Evolutionary conservation across 106 monocot species (phyloP).

Genomic region (Dendrobium nobile): DNA sequence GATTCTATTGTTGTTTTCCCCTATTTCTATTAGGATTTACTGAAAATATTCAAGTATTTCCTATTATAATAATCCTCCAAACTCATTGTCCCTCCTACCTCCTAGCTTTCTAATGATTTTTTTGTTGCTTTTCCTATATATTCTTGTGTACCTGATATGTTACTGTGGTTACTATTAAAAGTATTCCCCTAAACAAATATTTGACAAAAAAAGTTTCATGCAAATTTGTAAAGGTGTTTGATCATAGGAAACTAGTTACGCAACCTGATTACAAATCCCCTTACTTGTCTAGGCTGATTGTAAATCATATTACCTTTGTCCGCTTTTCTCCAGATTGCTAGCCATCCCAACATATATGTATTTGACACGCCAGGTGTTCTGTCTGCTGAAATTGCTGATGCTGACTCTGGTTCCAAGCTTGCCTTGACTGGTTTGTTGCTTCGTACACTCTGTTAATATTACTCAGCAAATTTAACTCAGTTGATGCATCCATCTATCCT

Average conservation of each 20-base stretch:
- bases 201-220: background rate
- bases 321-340: constrained; percentile 53
- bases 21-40: no score
- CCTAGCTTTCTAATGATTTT: background rate
- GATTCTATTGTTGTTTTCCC: no score
- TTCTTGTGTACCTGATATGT: background rate
- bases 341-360: constrained; percentile 86
- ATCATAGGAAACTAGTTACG: background rate
- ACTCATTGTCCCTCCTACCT: background rate
- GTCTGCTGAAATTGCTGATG: constrained; percentile 32
- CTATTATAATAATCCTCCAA: background rate
- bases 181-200: background rate
- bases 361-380: constrained; percentile 81
- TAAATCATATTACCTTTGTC: background rate
- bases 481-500: constrained; percentile 6
- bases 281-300: background rate
- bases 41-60: no score
- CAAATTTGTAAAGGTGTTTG: background rate
- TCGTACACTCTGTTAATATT: background rate
- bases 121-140: background rate
- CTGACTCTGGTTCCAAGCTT: constrained; percentile 48
- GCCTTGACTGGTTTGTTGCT: constrained; percentile 62
- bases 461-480: background rate
- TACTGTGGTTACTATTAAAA: background rate
- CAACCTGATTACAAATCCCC: background rate